Conservation (phyloP, 805 yeast species). For the Torulaspora franciscae region DNA sequence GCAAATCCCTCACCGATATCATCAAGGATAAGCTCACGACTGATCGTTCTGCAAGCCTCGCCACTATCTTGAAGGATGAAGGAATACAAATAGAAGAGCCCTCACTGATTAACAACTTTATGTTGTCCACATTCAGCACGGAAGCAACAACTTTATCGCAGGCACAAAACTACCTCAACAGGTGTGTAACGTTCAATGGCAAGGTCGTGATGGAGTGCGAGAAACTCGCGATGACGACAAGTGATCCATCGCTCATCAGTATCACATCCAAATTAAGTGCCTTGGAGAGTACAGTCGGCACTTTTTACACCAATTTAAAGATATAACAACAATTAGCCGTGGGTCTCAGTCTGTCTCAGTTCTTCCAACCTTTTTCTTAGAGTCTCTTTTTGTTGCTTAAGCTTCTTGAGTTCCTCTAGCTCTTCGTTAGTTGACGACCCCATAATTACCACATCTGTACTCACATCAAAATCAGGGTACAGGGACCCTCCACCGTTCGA, state of each 20-base stretch:
- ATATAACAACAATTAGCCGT: neutral
- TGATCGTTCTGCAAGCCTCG: constrained; percentile 39
- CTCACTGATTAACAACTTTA: constrained; percentile 33
- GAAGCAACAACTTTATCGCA: constrained; percentile 36
- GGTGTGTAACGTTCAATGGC: constrained; percentile 55
- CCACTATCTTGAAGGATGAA: constrained; percentile 39
- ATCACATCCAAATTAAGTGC: constrained; percentile 60
- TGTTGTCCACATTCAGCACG: constrained; percentile 36
- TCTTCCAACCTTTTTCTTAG: constrained; percentile 16
- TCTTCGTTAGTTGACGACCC: constrained; percentile 34
- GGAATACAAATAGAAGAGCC: constrained; percentile 35
- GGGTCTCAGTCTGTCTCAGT: constrained; percentile 3
- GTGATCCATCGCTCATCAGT: constrained; percentile 63
- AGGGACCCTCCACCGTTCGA: neutral
- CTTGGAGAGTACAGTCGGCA: constrained; percentile 40
- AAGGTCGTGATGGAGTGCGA: constrained; percentile 59
- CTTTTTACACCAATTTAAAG: constrained; percentile 22
- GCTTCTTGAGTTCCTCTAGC: constrained; percentile 25
- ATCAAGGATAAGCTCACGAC: constrained; percentile 51
- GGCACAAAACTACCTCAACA: constrained; percentile 51
- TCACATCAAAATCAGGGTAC: constrained; percentile 14
- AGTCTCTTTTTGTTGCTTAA: constrained; percentile 24
- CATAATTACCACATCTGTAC: constrained; percentile 31
- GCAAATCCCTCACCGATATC: constrained; percentile 53
- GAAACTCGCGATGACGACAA: constrained; percentile 54